Evolutionary conservation across 768 basidiomycete genomes (phyloP), one percentile per base, ranked within the genome.

Genomic region (Tephrocybe rancida): DNA sequence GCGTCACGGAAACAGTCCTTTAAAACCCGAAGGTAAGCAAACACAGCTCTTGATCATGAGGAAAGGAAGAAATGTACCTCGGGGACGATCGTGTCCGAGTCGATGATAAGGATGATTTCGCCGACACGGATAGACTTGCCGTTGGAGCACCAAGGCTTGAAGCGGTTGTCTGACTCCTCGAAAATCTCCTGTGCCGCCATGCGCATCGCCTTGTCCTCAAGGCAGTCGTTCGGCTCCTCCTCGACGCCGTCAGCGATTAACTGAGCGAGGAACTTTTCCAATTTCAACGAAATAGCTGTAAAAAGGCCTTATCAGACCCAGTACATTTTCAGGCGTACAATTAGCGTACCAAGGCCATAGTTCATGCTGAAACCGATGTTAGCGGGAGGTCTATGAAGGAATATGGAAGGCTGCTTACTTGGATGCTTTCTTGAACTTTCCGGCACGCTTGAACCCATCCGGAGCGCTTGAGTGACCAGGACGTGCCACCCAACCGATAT

Each of bases 371-470:
- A 8, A 30, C 14, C n/a, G 14, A 4, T 21, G 21, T 47, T 3
- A 47, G 44, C 19, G 25, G 4, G 10, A 19, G 21, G 24, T 29
- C 19, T 16, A 24, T 5, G 48, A 41, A 34, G 39, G 43, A 38
- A 52, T 37, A 16, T 13, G n/a, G 29, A 39, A 5, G n/a, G 8
- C 44, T 34, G 69, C 72, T 26, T 56, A 75, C 72, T 81, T 81
- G 56, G 72, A 74, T 48, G 89, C 90, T 69, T 94, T 94, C 76
- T 93, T 93, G 81, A 94, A 94, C 48, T 90, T 86, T 8, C 91
- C 92, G 5, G 91, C 90, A 67, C 94, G 90, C 76, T 94, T 92
- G 78, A 95, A 96, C 0, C 92, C 88, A 58, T 89, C 92, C 19
- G 85, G 87, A 64, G 67, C 83, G 65, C 74, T 79, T 69, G 52